These are phyloP conservation scores for Teratosphaeria nubilosa DNA, from an alignment of 2,329 filamentous ascomycete species.

Conservation along the genomic window DNA sequence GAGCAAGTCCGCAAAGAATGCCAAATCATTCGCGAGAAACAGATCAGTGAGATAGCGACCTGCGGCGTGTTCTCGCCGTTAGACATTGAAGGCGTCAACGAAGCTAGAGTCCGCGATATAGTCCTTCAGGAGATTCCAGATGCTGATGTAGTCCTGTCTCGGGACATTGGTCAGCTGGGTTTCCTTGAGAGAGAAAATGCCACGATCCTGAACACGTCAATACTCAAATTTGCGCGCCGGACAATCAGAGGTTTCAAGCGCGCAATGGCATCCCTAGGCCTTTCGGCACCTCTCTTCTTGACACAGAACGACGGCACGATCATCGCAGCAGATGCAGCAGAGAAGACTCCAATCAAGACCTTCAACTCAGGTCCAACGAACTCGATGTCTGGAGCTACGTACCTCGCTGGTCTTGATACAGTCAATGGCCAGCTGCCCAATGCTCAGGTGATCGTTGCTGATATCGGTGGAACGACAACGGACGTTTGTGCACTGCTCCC, in stretches of 20 bases:
- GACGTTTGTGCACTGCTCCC: conserved; percentile 51
- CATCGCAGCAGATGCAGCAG: conserved; percentile 36
- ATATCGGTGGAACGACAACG: conserved; percentile 56
- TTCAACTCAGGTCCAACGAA: conserved; percentile 45
- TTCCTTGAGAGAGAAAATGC: conserved; percentile 43
- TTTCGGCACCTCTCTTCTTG: conserved; percentile 40
- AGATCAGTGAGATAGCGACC: conserved; percentile 41
- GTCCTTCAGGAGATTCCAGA: conserved; percentile 37
- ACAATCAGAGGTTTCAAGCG: conserved; percentile 37
- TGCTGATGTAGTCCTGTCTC: conserved; percentile 42
- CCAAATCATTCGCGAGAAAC: conserved; percentile 33
- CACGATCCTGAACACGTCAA: conserved; percentile 41
- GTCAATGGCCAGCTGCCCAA: conserved; percentile 15
- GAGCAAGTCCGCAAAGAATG: conserved; percentile 36
- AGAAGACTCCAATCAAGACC: conserved; percentile 40
- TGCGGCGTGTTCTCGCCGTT: conserved; percentile 50
- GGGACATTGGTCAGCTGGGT: conserved; percentile 41
- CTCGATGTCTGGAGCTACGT: conserved; percentile 47
- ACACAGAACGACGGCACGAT: conserved; percentile 45
- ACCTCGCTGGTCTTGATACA: conserved; percentile 35
- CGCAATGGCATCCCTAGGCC: conserved; percentile 35
- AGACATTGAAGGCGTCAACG: conserved; percentile 46
- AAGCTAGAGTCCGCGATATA: conserved; percentile 40
- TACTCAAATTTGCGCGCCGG: conserved; percentile 35
- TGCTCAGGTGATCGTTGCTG: conserved; percentile 43